Evolutionary conservation across 441 rosid species (phyloP), one percentile per base, ranked within the genome.

Genomic region (Gossypium lobatum): DNA sequence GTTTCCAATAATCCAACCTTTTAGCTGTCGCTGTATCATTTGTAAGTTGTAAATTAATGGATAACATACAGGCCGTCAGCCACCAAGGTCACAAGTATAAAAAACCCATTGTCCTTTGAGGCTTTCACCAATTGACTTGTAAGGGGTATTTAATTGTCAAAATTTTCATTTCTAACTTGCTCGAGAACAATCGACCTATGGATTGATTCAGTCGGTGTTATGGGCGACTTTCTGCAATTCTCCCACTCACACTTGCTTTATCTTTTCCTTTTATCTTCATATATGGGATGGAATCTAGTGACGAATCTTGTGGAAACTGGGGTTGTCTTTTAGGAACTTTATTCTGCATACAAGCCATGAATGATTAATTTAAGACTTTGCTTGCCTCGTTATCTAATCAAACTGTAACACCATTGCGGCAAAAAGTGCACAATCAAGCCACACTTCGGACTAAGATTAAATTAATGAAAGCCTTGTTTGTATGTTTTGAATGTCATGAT

Each of bases 121-220:
- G 50, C 9, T 34, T 46, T 48, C 23, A 23, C 71, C 26, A 13
- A 13, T 16, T 61, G 67, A 57, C 60, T 37, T 21, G 6, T 10
- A 37, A 45, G 48, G 66, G 11, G 11, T 53, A 18, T 46, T 53
- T 53, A 26, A 21, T 65, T 13, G 59, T 65, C 69, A 74, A 71
- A 71, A n/a, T 72, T 74, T 66, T 69, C 64, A 74, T 52, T 64
- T 76, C 63, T 46, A 66, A 77, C 10, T 25, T 45, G 42, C 75
- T 79, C 57, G 42, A 61, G 83, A 82, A 25, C 65, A 76, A 28
- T 74, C 45, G 52, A 18, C 72, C 26, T 54, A 72, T 58, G 28
- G 78, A 75, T 81, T 73, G 75, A 78, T 53, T 16, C 71, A 72
- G 87, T 77, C 81, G 85, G 85, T 77, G 75, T 53, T 34, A 64